Evolutionary conservation across 768 basidiomycete species (phyloP).

Genomic region (Amanita subjunquillea): DNA sequence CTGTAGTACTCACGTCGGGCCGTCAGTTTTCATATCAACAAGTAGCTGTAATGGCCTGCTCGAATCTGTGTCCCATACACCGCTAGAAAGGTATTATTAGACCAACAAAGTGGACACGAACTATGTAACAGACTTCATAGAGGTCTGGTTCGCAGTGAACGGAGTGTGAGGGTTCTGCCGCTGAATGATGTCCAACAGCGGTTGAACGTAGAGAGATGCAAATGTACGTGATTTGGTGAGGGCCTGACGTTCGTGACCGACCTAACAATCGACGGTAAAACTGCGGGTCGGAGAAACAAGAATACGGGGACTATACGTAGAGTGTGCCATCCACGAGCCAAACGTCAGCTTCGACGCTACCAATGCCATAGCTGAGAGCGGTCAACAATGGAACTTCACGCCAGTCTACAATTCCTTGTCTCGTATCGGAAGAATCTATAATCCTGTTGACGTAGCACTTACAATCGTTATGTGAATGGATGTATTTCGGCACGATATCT

Average conservation of each 20-base stretch:
- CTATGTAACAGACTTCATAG: conserved; percentile 24
- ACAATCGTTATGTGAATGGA: conserved; percentile 53
- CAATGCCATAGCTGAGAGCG: conserved; percentile 37
- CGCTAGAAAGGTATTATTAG: conserved; percentile 18
- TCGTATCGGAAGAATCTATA: neutral
- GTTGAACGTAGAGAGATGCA: conserved; percentile 37
- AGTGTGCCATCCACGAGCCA: conserved; percentile 35
- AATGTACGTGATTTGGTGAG: conserved; percentile 33
- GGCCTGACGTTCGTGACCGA: conserved; percentile 35
- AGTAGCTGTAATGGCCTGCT: conserved; percentile 34
- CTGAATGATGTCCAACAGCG: conserved; percentile 29
- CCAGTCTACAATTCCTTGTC: conserved; percentile 27
- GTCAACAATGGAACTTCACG: conserved; percentile 38
- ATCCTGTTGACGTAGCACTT: conserved; percentile 5
- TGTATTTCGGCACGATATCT: conserved; percentile 32
- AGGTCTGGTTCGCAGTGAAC: conserved; percentile 30
- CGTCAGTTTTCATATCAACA: conserved; percentile 44
- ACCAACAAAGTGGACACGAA: neutral
- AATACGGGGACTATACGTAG: conserved; percentile 17
- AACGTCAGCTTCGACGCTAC: conserved; percentile 46
- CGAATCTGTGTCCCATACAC: conserved; percentile 38
- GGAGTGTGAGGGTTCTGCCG: conserved; percentile 29
- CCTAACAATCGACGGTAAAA: conserved; percentile 14
- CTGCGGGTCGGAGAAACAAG: neutral
- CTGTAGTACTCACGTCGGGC: conserved; percentile 23